Conservation (phyloP, 2,329 filamentous ascomycete species). For the Epichloe baconii region DNA sequence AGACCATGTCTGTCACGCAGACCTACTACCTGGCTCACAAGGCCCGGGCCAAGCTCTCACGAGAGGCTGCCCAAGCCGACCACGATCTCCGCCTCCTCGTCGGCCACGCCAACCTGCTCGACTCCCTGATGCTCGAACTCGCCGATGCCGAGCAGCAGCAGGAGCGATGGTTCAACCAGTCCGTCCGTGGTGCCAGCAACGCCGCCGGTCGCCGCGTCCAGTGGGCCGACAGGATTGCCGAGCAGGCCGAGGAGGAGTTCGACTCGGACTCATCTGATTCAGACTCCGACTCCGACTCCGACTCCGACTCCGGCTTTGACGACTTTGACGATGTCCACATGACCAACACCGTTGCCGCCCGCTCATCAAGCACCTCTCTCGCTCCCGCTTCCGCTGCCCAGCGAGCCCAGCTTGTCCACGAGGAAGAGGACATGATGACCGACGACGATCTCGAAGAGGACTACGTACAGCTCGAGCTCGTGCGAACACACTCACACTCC, state of each 20-base stretch:
- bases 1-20: constrained; percentile 95
- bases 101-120: constrained; percentile 95
- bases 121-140: constrained; percentile 83
- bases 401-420: constrained; percentile 22
- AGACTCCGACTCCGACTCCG: constrained; percentile 32
- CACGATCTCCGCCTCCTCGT: constrained; percentile 93
- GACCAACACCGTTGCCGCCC: constrained; percentile 33
- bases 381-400: constrained; percentile 7
- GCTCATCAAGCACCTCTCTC: constrained; percentile 26
- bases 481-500: constrained; percentile 53
- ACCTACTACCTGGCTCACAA: constrained; percentile 98
- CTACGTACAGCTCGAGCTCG: constrained; percentile 52
- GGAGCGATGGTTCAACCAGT: constrained; percentile 96
- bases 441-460: constrained; percentile 49
- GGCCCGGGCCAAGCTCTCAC: constrained; percentile 88
- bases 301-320: not conserved
- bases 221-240: constrained; percentile 70
- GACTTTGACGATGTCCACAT: constrained; percentile 47
- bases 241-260: constrained; percentile 59
- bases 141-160: constrained; percentile 91
- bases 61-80: constrained; percentile 77
- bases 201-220: constrained; percentile 62
- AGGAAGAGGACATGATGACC: constrained; percentile 25
- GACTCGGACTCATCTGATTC: constrained; percentile 39
- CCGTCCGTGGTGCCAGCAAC: constrained; percentile 60